Conservation (phyloP, 495 filamentous ascomycete species). For the Lophium mytilinum region DNA sequence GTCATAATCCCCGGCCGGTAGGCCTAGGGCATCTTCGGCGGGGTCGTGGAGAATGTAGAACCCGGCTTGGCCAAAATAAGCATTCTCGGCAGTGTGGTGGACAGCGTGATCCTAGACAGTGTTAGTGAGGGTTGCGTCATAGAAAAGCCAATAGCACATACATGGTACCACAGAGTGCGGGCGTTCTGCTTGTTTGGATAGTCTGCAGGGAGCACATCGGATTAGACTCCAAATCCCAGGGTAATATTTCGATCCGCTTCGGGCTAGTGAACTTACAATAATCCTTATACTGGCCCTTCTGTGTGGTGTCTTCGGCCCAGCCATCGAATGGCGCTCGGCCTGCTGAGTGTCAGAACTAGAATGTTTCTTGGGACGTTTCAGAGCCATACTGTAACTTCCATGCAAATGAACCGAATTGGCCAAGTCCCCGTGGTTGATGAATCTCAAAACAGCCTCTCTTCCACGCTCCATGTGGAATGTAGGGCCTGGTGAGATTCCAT, state of each 20-base stretch:
- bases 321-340: conserved; percentile 39
- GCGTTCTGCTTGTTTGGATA: conserved; percentile 47
- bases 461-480: conserved; percentile 41
- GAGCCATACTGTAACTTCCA: conserved; percentile 40
- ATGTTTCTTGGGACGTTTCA: conserved; percentile 19
- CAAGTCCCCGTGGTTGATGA: conserved; percentile 42
- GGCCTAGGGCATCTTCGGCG: conserved; percentile 37
- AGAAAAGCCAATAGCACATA: no score
- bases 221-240: background rate
- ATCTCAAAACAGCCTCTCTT: conserved; percentile 43
- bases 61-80: conserved; percentile 48
- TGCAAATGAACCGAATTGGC: conserved; percentile 44
- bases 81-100: conserved; percentile 41
- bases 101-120: conserved; percentile 35
- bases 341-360: background rate
- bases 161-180: conserved; percentile 52
- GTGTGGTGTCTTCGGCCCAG: conserved; percentile 48
- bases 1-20: conserved; percentile 44
- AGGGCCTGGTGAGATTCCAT: conserved; percentile 47
- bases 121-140: no score
- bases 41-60: conserved; percentile 39
- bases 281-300: conserved; percentile 47
- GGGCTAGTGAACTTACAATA: conserved; percentile 33
- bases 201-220: conserved; percentile 14
- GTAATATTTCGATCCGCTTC: background rate